These are phyloP conservation scores for Tillandsia fasciculata DNA, from an alignment of 176 grass and related monocot genomes.

Conservation along the genomic window DNA sequence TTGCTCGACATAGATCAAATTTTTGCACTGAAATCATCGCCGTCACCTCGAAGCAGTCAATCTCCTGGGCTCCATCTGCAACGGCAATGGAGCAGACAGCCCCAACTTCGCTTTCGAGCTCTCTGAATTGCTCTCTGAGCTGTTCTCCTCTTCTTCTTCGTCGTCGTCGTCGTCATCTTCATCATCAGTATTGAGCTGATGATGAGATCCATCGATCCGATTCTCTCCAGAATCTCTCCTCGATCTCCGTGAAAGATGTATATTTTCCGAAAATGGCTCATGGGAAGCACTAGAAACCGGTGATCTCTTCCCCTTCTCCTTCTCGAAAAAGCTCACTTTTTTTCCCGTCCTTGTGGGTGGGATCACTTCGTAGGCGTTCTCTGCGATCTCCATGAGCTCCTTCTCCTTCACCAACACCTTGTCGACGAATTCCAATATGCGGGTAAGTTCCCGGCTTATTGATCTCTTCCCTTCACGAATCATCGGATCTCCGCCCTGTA, in stretches of 20 bases:
- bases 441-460: slow-evolving; percentile 55
- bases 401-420: slow-evolving; percentile 68
- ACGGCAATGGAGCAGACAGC: slow-evolving; percentile 43
- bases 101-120: slow-evolving; percentile 25
- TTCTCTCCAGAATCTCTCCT: not conserved
- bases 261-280: slow-evolving; percentile 20
- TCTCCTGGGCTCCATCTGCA: slow-evolving; percentile 61
- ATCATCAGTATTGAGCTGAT: slow-evolving; percentile 29
- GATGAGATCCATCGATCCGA: not conserved
- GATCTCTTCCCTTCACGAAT: slow-evolving; percentile 71
- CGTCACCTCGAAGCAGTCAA: slow-evolving; percentile 15
- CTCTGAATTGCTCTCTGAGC: slow-evolving; percentile 24
- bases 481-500: slow-evolving; percentile 67
- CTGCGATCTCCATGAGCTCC: slow-evolving; percentile 15
- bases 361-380: slow-evolving; percentile 4
- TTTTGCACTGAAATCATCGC: not conserved
- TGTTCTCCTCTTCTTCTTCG: slow-evolving; percentile 13
- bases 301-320: slow-evolving; percentile 17
- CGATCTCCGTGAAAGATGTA: slow-evolving; percentile 19
- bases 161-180: not conserved
- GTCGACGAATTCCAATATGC: slow-evolving; percentile 78
- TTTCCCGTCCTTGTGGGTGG: slow-evolving; percentile 12
- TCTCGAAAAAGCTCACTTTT: slow-evolving; percentile 42
- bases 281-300: not conserved
- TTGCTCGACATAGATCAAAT: no score